phyloP scores from a whole-genome alignment of 2,329 filamentous ascomycete species.

The Colletotrichum phormii region DNA sequence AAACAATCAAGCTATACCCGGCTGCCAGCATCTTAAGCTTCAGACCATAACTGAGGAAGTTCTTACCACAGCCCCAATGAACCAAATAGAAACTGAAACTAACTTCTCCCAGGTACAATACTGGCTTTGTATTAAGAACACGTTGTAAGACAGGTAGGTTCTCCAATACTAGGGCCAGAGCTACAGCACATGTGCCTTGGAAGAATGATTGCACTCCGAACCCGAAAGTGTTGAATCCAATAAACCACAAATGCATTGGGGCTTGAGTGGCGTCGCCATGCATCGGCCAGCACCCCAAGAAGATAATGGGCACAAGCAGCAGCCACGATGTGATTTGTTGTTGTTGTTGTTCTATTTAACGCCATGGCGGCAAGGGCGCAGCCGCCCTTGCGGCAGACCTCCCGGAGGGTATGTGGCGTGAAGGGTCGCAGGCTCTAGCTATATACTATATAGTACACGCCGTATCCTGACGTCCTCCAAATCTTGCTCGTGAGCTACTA shows the following conservation, averaged over 20 bases:
- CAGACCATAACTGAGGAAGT: not conserved
- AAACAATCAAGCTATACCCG: not conserved
- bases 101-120: conserved; percentile 71
- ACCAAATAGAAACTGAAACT: conserved; percentile 74
- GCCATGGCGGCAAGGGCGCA: too few species aligned
- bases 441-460: too few species aligned
- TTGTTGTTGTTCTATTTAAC: too few species aligned
- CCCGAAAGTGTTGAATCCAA: not conserved
- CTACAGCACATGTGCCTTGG: conserved; percentile 9
- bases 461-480: too few species aligned
- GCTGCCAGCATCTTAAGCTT: not conserved
- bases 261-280: not conserved
- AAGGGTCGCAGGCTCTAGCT: too few species aligned
- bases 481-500: too few species aligned
- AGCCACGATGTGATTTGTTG: conserved; percentile 4
- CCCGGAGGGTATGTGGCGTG: too few species aligned
- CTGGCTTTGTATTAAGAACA: conserved; percentile 69
- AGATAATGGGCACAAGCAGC: not conserved
- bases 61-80: conserved; percentile 56
- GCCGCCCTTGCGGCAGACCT: too few species aligned
- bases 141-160: conserved; percentile 56
- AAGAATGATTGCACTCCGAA: not conserved
- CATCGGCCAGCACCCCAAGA: conserved; percentile 21
- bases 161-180: conserved; percentile 9
- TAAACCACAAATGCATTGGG: not conserved